Conservation (phyloP, 108 stramenopile species). For the Fragilaria radians region DNA sequence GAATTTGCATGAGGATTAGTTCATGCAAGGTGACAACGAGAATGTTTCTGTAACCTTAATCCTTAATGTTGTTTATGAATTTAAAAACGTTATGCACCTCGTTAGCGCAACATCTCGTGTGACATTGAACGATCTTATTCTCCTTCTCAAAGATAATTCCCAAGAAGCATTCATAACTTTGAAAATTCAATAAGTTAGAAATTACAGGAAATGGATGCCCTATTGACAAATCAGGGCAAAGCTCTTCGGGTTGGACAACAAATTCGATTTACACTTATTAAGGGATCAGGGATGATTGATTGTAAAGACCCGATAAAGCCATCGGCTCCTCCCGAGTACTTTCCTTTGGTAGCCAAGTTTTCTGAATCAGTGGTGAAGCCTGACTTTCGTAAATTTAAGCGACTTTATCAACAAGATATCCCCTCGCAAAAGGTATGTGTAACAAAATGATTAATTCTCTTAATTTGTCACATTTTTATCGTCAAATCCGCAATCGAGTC, state of each 20-base stretch:
- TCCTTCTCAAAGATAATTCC: too few relatives aligned
- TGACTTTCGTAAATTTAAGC: slow-evolving; percentile 51
- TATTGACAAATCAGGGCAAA: slow-evolving; percentile 28
- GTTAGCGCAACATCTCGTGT: too few relatives aligned
- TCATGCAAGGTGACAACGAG: too few relatives aligned
- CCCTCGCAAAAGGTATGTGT: slow-evolving; percentile 16
- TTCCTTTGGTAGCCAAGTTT: slow-evolving; percentile 76
- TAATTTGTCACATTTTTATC: background rate
- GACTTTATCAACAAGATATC: slow-evolving; percentile 77
- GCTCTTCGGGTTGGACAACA: slow-evolving; percentile 22
- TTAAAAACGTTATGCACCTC: too few relatives aligned
- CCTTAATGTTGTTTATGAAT: too few relatives aligned
- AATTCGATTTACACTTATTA: slow-evolving; percentile 34
- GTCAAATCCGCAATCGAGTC: too few relatives aligned
- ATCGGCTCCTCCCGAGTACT: slow-evolving; percentile 36
- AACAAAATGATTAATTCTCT: slow-evolving; percentile 22
- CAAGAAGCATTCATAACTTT: too few relatives aligned
- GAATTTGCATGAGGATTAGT: too few relatives aligned
- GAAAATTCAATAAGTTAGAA: too few relatives aligned
- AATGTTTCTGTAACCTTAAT: too few relatives aligned
- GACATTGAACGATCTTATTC: too few relatives aligned
- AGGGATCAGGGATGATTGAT: slow-evolving; percentile 19
- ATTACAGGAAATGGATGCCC: slow-evolving; percentile 26
- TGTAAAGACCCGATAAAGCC: slow-evolving; percentile 37
- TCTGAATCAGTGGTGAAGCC: slow-evolving; percentile 53